Evolutionary conservation across 2,329 filamentous ascomycete species (phyloP), one percentile per base, ranked within the genome.

Genomic region (Aspergillus persii): DNA sequence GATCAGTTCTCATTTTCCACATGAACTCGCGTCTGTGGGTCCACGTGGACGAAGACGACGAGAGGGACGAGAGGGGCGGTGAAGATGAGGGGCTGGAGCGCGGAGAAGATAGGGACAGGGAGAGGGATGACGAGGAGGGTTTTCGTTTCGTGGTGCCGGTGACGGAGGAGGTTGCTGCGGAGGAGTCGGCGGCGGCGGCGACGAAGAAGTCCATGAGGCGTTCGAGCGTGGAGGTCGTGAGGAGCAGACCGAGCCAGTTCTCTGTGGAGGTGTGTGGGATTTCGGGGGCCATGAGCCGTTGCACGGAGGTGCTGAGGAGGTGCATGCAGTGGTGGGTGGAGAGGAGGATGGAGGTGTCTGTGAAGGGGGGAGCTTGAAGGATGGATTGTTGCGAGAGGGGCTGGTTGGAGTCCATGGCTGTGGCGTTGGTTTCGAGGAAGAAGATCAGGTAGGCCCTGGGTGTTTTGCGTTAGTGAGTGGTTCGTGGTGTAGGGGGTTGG

Each of bases 191-290:
- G 1, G 67, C 58, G 2, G 65, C 58, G 6, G 66, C 63, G 9
- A 54, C 9, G 50, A 71, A 70, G 36, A 71, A 69, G 8, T 62
- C 33, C 4, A 69, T 54, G 23, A 69, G 58, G 8, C 63, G 58
- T 33, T 69, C 68, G 29, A 71, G 60, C 1, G 68, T 71, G 5
- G 67, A 70, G 1, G 64, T 69, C 2, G 64, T 65, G n/a, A 70
- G 66, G 50, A 71, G 68, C 1, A 70, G 58, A 52, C 59, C 62
- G 36, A 71, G 57, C 68, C 69, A 71, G 29, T 56, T 63, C 54
- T 67, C 64, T 7, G 67, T 63, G 1, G 67, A 62, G 23, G 67
- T 51, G 41, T 56, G 47, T 3, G 63, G 51, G 27, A 70, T 66
- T n/a, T 69, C 65, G 3, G 69, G 69, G 8, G 53, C 58, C 69